Conservation (phyloP, 2,329 filamentous ascomycete genomes). For the Microcyclospora tardicrescens region DNA sequence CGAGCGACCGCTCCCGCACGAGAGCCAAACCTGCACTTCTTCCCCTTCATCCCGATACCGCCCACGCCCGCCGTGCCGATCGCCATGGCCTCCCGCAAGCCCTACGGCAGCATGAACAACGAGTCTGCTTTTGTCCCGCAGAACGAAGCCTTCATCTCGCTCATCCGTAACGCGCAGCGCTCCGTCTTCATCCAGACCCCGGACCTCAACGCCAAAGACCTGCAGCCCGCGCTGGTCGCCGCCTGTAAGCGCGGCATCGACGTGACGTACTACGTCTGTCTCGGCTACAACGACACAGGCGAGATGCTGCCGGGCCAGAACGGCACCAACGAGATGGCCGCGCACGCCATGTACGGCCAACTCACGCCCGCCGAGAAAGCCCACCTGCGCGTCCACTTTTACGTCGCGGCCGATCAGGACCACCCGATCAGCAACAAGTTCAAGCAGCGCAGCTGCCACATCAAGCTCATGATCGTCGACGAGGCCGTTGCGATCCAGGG, state of each 20-base stretch:
- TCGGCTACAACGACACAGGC: conserved; percentile 68
- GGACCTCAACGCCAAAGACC: conserved; percentile 58
- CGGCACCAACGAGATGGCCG: conserved; percentile 61
- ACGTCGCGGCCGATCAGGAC: conserved; percentile 61
- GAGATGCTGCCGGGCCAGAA: conserved; percentile 65
- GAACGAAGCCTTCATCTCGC: conserved; percentile 61
- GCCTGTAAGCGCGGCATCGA: conserved; percentile 56
- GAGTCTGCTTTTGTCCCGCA: conserved; percentile 53
- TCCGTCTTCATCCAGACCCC: conserved; percentile 68
- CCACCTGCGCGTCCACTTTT: conserved; percentile 51
- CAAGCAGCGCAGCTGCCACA: conserved; percentile 57
- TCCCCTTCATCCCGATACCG: conserved; percentile 47
- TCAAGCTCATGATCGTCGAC: conserved; percentile 67
- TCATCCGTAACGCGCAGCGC: conserved; percentile 49
- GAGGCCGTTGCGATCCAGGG: conserved; percentile 56
- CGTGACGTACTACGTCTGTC: conserved; percentile 58
- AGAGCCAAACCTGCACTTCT: conserved; percentile 12
- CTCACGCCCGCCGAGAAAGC: conserved; percentile 35
- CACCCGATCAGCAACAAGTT: conserved; percentile 52
- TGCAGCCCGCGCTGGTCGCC: conserved; percentile 49
- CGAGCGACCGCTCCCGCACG: conserved; percentile 35
- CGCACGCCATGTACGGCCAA: conserved; percentile 43
- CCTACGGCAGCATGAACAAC: conserved; percentile 52
- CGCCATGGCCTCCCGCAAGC: conserved; percentile 46
- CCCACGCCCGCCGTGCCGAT: conserved; percentile 11